These are phyloP conservation scores for Davidsoniella virescens DNA, from an alignment of 2,329 filamentous ascomycete genomes.

Conservation along the genomic window DNA sequence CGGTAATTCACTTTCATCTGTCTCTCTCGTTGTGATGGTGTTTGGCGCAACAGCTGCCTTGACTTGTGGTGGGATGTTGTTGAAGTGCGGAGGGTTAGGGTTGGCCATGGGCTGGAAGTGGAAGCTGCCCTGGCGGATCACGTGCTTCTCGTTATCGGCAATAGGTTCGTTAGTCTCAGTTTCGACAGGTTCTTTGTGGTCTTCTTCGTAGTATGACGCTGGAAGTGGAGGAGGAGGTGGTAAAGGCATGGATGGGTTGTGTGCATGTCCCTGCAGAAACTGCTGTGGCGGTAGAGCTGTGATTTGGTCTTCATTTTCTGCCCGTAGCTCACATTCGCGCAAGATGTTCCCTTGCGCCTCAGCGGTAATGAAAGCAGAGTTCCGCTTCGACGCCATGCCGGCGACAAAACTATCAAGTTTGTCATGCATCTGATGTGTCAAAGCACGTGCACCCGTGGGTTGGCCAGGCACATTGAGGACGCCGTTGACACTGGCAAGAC, in stretches of 20 bases:
- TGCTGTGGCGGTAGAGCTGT: slow-evolving; percentile 60
- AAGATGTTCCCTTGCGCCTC: slow-evolving; percentile 66
- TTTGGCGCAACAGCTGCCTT: slow-evolving; percentile 15
- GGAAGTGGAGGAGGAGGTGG: slow-evolving; percentile 18
- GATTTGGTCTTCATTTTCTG: slow-evolving; percentile 71
- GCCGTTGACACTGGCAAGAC: background rate
- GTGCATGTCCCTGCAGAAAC: slow-evolving; percentile 38
- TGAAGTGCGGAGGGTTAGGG: slow-evolving; percentile 38
- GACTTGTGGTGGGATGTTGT: slow-evolving; percentile 31
- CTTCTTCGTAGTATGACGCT: slow-evolving; percentile 13
- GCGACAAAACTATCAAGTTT: slow-evolving; percentile 78
- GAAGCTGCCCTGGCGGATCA: slow-evolving; percentile 29
- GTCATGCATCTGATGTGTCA: slow-evolving; percentile 67
- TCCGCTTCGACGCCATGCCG: slow-evolving; percentile 71
- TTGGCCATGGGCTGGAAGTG: slow-evolving; percentile 41
- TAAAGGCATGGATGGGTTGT: slow-evolving; percentile 15
- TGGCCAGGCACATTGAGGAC: slow-evolving; percentile 20
- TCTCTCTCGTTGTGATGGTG: slow-evolving; percentile 8
- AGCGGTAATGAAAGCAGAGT: slow-evolving; percentile 66
- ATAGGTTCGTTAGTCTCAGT: background rate
- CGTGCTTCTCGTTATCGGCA: background rate
- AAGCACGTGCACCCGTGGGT: slow-evolving; percentile 30
- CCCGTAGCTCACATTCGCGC: slow-evolving; percentile 62
- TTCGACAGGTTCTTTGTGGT: slow-evolving; percentile 1
- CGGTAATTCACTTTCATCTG: slow-evolving; percentile 17